A percentile compares a stretch with the other conserved stretches of the same genome.
phyloP scores from a whole-genome alignment of 2,329 filamentous ascomycete species.

The Pseudovirgaria hyperparasitica region DNA sequence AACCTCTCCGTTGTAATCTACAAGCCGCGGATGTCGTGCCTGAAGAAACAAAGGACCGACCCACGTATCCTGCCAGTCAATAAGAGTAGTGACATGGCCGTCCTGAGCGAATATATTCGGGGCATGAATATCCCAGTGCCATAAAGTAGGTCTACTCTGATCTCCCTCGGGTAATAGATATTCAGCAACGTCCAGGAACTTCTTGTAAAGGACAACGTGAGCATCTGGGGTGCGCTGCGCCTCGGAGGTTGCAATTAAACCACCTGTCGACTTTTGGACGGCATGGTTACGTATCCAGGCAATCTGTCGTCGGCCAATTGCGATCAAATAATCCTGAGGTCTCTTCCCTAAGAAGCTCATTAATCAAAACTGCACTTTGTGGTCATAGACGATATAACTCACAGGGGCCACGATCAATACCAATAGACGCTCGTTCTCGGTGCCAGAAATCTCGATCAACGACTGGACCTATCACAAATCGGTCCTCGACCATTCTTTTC shows the following conservation, averaged over 20 bases:
- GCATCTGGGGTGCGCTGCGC: constrained; percentile 15
- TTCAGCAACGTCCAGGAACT: constrained; percentile 17
- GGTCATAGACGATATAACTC: constrained; percentile 7
- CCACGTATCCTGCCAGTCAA: constrained; percentile 30
- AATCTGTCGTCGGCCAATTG: constrained; percentile 21
- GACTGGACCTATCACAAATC: constrained; percentile 26
- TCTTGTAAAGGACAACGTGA: constrained; percentile 22
- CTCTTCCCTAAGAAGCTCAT: constrained; percentile 16
- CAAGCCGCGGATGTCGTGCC: constrained; percentile 14
- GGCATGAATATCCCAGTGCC: constrained; percentile 27
- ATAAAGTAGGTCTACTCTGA: constrained; percentile 19
- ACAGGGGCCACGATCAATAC: constrained; percentile 30
- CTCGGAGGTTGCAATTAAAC: constrained; percentile 11
- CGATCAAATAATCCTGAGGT: constrained; percentile 18
- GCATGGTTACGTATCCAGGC: constrained; percentile 21
- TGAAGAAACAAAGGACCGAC: constrained; percentile 13
- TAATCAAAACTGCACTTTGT: constrained; percentile 5
- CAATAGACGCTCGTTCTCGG: constrained; percentile 19
- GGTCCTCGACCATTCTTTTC: constrained; percentile 17
- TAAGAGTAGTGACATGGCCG: constrained; percentile 23
- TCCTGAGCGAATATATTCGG: constrained; percentile 28
- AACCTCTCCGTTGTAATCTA: constrained; percentile 17
- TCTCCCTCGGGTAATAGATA: constrained; percentile 15
- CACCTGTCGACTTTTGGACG: constrained; percentile 9
- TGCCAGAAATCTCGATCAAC: constrained; percentile 22